Conservation (phyloP, 2,329 filamentous ascomycete species). For the Pleurostoma richardsiae region DNA sequence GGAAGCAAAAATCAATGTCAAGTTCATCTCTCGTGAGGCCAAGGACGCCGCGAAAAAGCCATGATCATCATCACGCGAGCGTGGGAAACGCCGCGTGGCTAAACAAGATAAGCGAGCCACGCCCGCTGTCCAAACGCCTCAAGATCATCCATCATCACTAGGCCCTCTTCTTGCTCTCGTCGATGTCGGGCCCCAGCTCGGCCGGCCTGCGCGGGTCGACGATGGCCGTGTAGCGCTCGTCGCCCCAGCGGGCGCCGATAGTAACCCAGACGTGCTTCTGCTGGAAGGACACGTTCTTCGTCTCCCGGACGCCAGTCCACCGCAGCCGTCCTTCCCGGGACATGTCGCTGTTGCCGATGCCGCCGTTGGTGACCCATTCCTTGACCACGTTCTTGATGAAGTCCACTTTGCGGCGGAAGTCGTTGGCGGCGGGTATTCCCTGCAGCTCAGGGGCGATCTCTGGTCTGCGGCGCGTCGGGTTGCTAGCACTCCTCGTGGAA, state of each 20-base stretch:
- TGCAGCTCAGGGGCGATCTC: slow-evolving; percentile 57
- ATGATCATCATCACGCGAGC: background rate
- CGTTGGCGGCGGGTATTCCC: slow-evolving; percentile 65
- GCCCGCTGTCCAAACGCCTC: background rate
- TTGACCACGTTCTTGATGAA: slow-evolving; percentile 65
- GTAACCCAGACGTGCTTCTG: slow-evolving; percentile 66
- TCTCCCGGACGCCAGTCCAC: slow-evolving; percentile 56
- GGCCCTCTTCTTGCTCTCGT: slow-evolving; percentile 30
- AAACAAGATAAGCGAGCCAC: too few relatives aligned
- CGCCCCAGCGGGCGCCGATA: slow-evolving; percentile 58
- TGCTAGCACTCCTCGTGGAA: slow-evolving; percentile 36
- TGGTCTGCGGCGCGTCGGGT: slow-evolving; percentile 45
- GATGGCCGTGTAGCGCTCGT: slow-evolving; percentile 47
- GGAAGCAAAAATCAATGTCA: background rate
- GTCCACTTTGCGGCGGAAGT: slow-evolving; percentile 67
- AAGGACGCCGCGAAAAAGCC: slow-evolving; percentile 1
- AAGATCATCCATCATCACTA: background rate
- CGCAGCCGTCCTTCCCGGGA: slow-evolving; percentile 46
- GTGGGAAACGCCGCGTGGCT: too few relatives aligned
- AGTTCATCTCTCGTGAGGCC: background rate
- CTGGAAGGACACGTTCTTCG: slow-evolving; percentile 41
- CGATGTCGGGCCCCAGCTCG: slow-evolving; percentile 50
- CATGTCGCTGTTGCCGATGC: slow-evolving; percentile 64
- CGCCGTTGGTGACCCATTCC: slow-evolving; percentile 67
- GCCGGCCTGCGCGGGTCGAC: slow-evolving; percentile 50